A percentile compares a stretch with the other conserved stretches of the same genome.
phyloP scores from a whole-genome alignment of 257 asterid genomes.

The Phtheirospermum japonicum region DNA sequence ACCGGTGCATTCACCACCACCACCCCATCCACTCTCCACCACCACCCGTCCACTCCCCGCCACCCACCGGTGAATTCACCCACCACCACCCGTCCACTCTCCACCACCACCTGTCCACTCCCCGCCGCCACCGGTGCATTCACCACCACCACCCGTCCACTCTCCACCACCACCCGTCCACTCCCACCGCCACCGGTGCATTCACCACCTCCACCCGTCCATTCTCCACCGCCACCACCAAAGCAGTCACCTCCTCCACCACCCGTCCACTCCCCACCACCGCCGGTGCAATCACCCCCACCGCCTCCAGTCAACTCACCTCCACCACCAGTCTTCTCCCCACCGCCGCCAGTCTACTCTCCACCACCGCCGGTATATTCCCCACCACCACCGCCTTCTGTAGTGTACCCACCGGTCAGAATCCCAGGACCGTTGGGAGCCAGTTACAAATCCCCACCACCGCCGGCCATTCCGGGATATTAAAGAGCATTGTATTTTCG shows the following conservation, averaged over 20 bases:
- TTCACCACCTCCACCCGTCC: slow-evolving; percentile 3
- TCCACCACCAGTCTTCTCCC: slow-evolving; percentile 20
- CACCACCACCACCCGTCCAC: slow-evolving; percentile 9
- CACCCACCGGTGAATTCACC: background rate
- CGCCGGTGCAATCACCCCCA: background rate
- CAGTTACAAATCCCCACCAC: slow-evolving; percentile 60
- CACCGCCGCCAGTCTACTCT: slow-evolving; percentile 9
- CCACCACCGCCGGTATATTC: background rate
- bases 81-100: slow-evolving; percentile 17
- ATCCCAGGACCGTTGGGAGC: slow-evolving; percentile 36
- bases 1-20: background rate
- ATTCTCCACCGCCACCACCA: slow-evolving; percentile 10
- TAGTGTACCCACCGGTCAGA: slow-evolving; percentile 24
- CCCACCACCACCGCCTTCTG: slow-evolving; percentile 8
- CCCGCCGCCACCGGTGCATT: background rate
- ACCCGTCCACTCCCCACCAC: slow-evolving; percentile 1
- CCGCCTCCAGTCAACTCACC: slow-evolving; percentile 21
- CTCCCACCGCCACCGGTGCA: slow-evolving; percentile 21
- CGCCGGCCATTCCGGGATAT: slow-evolving; percentile 64
- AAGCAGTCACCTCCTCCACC: slow-evolving; percentile 1
- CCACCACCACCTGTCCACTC: background rate
- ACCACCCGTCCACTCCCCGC: slow-evolving; percentile 24
- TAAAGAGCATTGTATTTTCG: slow-evolving; percentile 32
- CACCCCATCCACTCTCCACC: too few relatives aligned
- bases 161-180: slow-evolving; percentile 15